A percentile compares a stretch with the other conserved stretches of the same genome.
Conservation (phyloP, 352 stramenopile species). For the Phytophthora rubi region DNA sequence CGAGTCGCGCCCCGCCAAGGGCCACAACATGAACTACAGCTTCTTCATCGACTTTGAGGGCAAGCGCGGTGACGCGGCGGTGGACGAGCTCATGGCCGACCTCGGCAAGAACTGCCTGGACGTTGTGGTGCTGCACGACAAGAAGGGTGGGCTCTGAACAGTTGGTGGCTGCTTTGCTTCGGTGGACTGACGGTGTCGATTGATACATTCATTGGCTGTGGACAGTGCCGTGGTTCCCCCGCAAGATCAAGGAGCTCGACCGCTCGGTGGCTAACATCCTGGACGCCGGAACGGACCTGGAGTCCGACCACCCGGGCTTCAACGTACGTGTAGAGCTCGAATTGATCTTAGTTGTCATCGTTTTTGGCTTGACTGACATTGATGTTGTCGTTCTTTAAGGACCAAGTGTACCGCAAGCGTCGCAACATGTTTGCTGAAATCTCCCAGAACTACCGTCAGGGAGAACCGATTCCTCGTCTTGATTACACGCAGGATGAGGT, state of each 20-base stretch:
- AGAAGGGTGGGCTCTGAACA: conserved; percentile 67
- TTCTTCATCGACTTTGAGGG: conserved; percentile 96
- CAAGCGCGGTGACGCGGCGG: conserved; percentile 70
- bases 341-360: no score
- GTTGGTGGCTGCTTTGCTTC: neutral
- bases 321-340: conserved; percentile 53
- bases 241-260: conserved; percentile 86
- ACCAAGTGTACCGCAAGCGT: conserved; percentile 91
- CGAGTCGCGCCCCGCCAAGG: conserved; percentile 93
- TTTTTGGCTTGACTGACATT: neutral
- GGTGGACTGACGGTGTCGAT: conserved; percentile 1
- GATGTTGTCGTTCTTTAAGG: conserved; percentile 37
- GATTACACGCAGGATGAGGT: conserved; percentile 96
- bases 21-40: conserved; percentile 84
- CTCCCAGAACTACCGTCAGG: conserved; percentile 90
- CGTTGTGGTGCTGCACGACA: conserved; percentile 94
- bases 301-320: conserved; percentile 96
- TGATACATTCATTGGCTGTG: neutral
- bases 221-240: conserved; percentile 84
- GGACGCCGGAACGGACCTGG: conserved; percentile 93
- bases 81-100: conserved; percentile 89
- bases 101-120: conserved; percentile 89
- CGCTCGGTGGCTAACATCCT: conserved; percentile 87
- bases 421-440: conserved; percentile 89
- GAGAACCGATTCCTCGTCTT: conserved; percentile 92